Conservation (phyloP, 495 filamentous ascomycete species). For the Lasiosphaeria miniovina region DNA sequence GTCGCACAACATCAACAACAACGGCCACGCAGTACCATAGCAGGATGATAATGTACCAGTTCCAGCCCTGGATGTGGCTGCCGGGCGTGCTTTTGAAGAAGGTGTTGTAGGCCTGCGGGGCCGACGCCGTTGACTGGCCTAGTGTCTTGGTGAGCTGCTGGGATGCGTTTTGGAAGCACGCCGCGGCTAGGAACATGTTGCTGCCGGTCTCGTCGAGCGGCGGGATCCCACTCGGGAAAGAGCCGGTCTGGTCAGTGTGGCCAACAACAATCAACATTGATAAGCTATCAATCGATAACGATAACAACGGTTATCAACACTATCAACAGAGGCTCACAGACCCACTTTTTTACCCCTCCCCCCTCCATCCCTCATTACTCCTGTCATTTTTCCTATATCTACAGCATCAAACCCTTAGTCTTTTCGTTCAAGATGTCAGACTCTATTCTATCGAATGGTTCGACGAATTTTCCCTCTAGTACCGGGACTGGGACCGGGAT, state of each 20-base stretch:
- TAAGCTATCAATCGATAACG: no score
- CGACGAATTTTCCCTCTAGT: no score
- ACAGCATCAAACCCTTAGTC: no score
- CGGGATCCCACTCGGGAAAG: constrained; percentile 29
- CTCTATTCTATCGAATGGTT: no score
- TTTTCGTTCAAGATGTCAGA: no score
- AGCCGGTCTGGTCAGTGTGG: background rate
- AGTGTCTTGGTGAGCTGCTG: constrained; percentile 10
- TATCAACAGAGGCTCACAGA: no score
- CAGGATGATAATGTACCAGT: constrained; percentile 27
- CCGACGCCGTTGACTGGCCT: constrained; percentile 6
- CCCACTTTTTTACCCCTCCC: no score
- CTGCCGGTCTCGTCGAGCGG: constrained; percentile 16
- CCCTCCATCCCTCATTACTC: no score
- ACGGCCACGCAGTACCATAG: constrained; percentile 27
- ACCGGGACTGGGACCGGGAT: no score
- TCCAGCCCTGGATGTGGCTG: constrained; percentile 31
- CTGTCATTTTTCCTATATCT: no score
- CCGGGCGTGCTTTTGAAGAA: constrained; percentile 5
- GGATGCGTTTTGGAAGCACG: constrained; percentile 26
- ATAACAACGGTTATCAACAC: no score
- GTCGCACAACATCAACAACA: constrained; percentile 22
- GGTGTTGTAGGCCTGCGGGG: background rate
- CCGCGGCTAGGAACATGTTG: constrained; percentile 27
- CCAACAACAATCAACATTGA: no score